Conservation (phyloP, 495 filamentous ascomycete species). For the Filosporella fistucella region DNA sequence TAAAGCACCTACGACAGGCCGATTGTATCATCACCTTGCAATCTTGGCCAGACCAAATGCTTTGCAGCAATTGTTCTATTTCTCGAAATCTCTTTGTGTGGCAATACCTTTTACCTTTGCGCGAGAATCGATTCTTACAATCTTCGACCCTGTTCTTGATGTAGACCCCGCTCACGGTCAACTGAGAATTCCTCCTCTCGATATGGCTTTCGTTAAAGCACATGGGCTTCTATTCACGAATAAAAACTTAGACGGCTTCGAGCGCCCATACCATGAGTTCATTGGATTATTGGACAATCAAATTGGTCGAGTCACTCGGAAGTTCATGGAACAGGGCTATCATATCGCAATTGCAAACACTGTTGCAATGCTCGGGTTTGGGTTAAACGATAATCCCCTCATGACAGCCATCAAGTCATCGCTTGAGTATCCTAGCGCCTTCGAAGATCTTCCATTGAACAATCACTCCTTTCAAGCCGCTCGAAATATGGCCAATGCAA, state of each 20-base stretch:
- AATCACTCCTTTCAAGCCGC: constrained; percentile 3
- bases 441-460: neutral
- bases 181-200: constrained; percentile 26
- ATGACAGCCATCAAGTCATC: constrained; percentile 7
- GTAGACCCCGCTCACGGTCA: too few relatives aligned
- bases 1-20: constrained; percentile 30
- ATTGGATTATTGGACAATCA: constrained; percentile 49
- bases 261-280: constrained; percentile 42
- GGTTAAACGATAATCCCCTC: constrained; percentile 4
- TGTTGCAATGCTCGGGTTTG: constrained; percentile 13
- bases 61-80: neutral
- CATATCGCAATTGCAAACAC: constrained; percentile 36
- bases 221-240: constrained; percentile 64
- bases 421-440: neutral
- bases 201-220: constrained; percentile 52
- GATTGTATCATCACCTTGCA: constrained; percentile 1
- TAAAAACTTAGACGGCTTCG: constrained; percentile 39
- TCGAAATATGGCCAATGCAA: constrained; percentile 2
- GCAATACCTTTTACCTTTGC: constrained; percentile 14
- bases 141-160: constrained; percentile 16
- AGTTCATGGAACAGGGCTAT: constrained; percentile 66
- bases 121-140: constrained; percentile 17
- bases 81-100: neutral
- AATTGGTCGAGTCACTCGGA: constrained; percentile 49
- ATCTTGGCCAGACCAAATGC: neutral